Evolutionary conservation across 768 basidiomycete genomes (phyloP).

Genomic region (Naematelia aurantialba): DNA sequence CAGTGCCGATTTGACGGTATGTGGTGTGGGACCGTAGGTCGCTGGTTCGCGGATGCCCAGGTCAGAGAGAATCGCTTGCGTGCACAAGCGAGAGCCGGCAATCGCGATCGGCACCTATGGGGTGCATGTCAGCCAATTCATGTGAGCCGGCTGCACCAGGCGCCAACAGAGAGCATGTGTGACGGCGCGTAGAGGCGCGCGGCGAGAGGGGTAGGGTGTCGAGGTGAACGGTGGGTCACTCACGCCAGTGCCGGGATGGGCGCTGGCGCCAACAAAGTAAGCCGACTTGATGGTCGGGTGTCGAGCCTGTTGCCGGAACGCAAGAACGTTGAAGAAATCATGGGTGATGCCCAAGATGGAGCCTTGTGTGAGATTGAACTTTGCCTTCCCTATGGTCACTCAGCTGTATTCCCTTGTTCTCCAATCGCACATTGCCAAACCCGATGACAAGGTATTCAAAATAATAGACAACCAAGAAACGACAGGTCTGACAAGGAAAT

Average conservation of each 20-base stretch:
- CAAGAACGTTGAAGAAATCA: conserved; percentile 52
- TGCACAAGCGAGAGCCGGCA: conserved; percentile 51
- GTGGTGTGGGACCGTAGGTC: conserved; percentile 11
- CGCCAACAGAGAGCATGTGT: not conserved
- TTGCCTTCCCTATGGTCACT: conserved; percentile 47
- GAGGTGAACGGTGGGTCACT: conserved; percentile 8
- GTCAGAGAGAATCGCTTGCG: conserved; percentile 49
- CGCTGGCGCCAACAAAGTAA: conserved; percentile 54
- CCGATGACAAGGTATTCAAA: too few relatives aligned
- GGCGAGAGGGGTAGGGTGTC: not conserved
- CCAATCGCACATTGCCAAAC: too few relatives aligned
- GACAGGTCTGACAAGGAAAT: too few relatives aligned
- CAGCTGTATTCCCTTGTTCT: not conserved
- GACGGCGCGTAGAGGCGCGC: not conserved
- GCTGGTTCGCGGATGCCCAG: conserved; percentile 31
- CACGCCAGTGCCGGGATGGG: conserved; percentile 53
- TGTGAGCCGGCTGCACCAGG: too few relatives aligned
- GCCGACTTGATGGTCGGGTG: conserved; percentile 48
- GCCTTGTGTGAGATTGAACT: conserved; percentile 53
- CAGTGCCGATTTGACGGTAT: not conserved
- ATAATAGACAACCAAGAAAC: too few relatives aligned
- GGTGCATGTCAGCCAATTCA: too few relatives aligned
- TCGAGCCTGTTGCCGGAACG: conserved; percentile 48
- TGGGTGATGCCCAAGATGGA: conserved; percentile 53
- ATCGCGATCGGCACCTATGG: conserved; percentile 51